Base-by-base conservation (phyloP, 1,284 basidiomycete genomes). In the Trametes hirsuta region DNA sequence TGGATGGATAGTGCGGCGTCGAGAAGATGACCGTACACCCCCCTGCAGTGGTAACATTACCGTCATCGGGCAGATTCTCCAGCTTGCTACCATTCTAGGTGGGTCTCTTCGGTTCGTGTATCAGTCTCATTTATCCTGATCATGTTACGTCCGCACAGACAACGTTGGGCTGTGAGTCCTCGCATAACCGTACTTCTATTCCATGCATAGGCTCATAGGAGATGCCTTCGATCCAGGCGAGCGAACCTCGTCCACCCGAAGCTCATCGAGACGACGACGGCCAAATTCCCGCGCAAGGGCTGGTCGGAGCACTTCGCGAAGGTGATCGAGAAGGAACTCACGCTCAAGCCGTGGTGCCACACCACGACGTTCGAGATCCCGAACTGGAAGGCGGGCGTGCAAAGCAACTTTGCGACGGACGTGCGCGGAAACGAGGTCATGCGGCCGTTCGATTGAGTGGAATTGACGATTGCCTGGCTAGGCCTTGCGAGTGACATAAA, bases 321-420 rank as follows among this genome's bases (percentile, higher is more conserved):
- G n/a, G 77, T 79, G 24, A 77, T 84, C 63, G 78, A 81, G 67
- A 77, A 75, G 55, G 82, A 84, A 69, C 71, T 81, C 46, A 47
- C 68, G 22, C 70, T 79, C 44, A 84, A 84, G 67, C 81, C 81
- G 37, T 84, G 81, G 82, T 82, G 80, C 69, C 82, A 84, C 69
- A 76, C 77, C 10, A 72, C 79, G 25, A 77, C 79, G 22, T 83
- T 83, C 63, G 82, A 83, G 66, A 65, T 75, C 9, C 77, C 81
- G 9, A 72, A 72, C 63, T 83, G 81, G 81, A 75, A 71, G 67
- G 69, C 72, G 48, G 81, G 80, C 9, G 73, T 76, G 34, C 67
- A 63, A 56, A 83, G 82, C 64, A 79, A 81, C 57, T 84, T 83
- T 64, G 80, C 80, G 45, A 77, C 74, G 42, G 81, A 82, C 58